Percentiles rank a stretch among this genome's conserved stretches.
phyloP scores from a whole-genome alignment of 2,329 filamentous ascomycete species.

The Dactylellina drechsleri region DNA sequence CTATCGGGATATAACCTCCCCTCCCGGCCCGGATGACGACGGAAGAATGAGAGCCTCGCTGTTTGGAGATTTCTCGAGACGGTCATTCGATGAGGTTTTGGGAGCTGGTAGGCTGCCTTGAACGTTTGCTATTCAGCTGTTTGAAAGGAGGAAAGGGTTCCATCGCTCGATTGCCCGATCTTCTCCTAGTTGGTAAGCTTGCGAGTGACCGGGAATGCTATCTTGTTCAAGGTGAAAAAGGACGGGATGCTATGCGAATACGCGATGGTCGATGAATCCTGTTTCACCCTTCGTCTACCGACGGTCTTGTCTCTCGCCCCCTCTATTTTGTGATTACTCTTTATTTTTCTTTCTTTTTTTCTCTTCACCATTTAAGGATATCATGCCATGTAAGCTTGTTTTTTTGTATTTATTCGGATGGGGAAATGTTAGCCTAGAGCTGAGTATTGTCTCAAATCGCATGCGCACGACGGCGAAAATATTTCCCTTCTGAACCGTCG shows the following conservation, averaged over 20 bases:
- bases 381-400: no score
- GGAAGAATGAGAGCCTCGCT: conserved; percentile 19
- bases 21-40: conserved; percentile 23
- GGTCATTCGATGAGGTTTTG: neutral
- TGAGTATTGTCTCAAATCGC: neutral
- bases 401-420: neutral
- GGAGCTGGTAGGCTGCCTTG: neutral
- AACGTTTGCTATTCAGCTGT: neutral
- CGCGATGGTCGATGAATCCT: no score
- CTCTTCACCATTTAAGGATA: no score
- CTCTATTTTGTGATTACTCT: no score
- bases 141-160: neutral
- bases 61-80: neutral
- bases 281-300: no score
- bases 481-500: neutral
- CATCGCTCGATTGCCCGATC: no score
- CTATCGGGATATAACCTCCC: neutral
- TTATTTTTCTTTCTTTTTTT: no score
- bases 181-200: neutral
- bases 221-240: neutral
- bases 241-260: neutral
- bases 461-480: conserved; percentile 3
- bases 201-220: no score
- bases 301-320: no score
- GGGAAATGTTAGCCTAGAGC: conserved; percentile 2